Conservation (phyloP, 345 rosid genomes). For the Toxicodendron radicans region DNA sequence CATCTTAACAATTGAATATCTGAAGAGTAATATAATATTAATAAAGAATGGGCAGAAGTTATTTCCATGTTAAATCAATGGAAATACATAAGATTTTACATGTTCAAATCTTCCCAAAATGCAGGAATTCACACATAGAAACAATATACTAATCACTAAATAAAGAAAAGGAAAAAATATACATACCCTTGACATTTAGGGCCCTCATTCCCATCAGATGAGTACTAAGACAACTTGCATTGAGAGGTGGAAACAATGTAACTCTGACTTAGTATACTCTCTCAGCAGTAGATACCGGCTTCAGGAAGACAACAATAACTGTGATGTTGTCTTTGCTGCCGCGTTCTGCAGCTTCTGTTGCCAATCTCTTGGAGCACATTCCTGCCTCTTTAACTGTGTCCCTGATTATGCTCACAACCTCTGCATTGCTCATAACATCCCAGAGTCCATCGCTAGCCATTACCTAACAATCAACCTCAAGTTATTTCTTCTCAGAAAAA, state of each 20-base stretch:
- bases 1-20: too few relatives aligned
- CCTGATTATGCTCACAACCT: constrained; percentile 63
- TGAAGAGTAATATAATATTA: background rate
- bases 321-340: constrained; percentile 96
- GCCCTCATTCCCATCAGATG: background rate
- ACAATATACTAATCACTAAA: background rate
- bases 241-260: background rate
- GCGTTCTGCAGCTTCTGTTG: constrained; percentile 84
- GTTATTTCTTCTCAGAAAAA: background rate
- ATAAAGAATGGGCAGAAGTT: background rate
- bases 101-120: background rate
- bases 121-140: background rate
- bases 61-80: background rate
- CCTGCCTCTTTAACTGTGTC: constrained; percentile 89
- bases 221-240: background rate
- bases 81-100: background rate
- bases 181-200: background rate
- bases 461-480: constrained; percentile 47
- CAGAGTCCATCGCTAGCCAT: constrained; percentile 96
- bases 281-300: constrained; percentile 87
- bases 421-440: constrained; percentile 72
- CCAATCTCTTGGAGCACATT: constrained; percentile 94
- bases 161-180: background rate
- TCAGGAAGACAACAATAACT: constrained; percentile 75
- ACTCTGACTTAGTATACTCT: constrained; percentile 54